Conservation (phyloP, 305 asterid genomes). For the Lippia alba region DNA sequence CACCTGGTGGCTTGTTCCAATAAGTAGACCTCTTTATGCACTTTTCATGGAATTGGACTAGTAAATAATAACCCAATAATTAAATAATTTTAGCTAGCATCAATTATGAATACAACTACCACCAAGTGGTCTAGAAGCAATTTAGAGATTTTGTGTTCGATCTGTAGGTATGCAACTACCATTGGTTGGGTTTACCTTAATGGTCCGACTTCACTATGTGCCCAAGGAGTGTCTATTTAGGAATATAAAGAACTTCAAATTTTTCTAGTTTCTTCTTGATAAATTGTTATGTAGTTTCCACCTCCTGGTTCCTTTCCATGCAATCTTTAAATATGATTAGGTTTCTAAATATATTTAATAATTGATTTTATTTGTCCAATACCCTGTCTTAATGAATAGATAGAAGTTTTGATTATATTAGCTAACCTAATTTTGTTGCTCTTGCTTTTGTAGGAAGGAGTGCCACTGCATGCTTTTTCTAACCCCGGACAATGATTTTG, state of each 20-base stretch:
- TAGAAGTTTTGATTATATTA: not conserved
- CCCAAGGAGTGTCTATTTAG: conserved; percentile 9
- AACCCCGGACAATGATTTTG: conserved; percentile 89
- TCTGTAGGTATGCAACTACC: no score
- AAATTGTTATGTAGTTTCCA: not conserved
- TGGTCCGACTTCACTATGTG: not conserved
- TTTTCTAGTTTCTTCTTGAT: not conserved
- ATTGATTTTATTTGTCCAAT: not conserved
- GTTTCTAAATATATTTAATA: not conserved
- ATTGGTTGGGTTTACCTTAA: not conserved
- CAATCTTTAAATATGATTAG: not conserved
- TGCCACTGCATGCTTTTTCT: conserved; percentile 99
- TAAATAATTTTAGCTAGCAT: no score
- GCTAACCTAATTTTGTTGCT: conserved; percentile 18
- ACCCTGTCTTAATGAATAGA: not conserved
- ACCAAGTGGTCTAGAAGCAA: no score
- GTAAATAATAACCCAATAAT: no score
- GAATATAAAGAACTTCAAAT: no score
- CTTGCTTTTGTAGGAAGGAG: conserved; percentile 73
- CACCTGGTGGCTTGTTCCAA: no score
- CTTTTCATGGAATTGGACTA: no score
- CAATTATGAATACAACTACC: no score
- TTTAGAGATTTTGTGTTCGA: no score
- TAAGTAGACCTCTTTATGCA: no score
- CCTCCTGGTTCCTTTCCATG: not conserved